Conservation (phyloP, 1,139 yeast genomes). For the Arxiozyma telluris region DNA sequence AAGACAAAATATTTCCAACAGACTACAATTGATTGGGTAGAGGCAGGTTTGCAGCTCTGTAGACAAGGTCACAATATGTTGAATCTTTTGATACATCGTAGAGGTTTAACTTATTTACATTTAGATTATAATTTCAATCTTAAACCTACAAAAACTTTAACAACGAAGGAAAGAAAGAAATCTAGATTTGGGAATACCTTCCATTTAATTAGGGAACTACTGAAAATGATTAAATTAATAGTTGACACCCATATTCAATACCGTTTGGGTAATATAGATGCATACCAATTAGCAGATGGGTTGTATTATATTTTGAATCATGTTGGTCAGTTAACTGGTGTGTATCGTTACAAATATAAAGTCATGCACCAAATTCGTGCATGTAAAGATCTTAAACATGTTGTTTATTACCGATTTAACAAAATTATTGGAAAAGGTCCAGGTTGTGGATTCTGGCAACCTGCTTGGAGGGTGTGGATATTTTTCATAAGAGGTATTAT, state of each 20-base stretch:
- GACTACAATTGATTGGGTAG: slow-evolving; percentile 95
- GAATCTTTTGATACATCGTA: slow-evolving; percentile 78
- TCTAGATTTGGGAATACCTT: slow-evolving; percentile 96
- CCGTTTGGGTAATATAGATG: slow-evolving; percentile 82
- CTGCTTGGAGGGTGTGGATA: slow-evolving; percentile 97
- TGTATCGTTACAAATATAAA: slow-evolving; percentile 90
- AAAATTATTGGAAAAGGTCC: slow-evolving; percentile 88
- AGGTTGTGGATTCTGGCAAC: slow-evolving; percentile 99
- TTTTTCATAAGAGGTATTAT: slow-evolving; percentile 88
- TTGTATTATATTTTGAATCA: slow-evolving; percentile 83
- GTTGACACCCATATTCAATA: slow-evolving; percentile 93
- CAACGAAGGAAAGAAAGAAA: slow-evolving; percentile 92
- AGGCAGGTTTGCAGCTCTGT: slow-evolving; percentile 91
- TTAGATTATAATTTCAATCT: slow-evolving; percentile 90
- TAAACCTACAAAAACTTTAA: slow-evolving; percentile 91
- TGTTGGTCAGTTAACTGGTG: slow-evolving; percentile 91
- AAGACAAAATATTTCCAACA: slow-evolving; percentile 83
- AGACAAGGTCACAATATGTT: slow-evolving; percentile 93
- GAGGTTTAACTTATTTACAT: slow-evolving; percentile 87
- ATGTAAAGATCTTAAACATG: slow-evolving; percentile 89
- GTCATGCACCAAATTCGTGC: slow-evolving; percentile 98
- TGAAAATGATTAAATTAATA: slow-evolving; percentile 69
- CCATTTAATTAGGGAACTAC: slow-evolving; percentile 82
- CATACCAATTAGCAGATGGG: slow-evolving; percentile 93
- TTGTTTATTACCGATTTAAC: slow-evolving; percentile 78